Evolutionary conservation across 2,329 filamentous ascomycete species (phyloP).

Genomic region (Nothophaeocryptopus gaeumannii): DNA sequence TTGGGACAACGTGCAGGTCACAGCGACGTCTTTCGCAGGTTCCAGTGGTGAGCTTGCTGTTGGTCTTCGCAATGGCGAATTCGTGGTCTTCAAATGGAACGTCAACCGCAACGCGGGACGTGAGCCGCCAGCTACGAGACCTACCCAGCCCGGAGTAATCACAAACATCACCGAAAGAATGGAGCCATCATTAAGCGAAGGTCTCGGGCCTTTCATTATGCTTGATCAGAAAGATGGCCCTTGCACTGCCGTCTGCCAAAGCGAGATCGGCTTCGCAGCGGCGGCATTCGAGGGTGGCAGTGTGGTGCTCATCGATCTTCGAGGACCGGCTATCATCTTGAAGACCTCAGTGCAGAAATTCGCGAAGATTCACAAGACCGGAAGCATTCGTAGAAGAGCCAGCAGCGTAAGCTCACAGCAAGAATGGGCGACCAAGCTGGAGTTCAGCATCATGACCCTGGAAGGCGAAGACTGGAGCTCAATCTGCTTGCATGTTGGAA

Average conservation of each 20-base stretch:
- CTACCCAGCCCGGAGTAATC: constrained; percentile 51
- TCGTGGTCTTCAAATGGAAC: constrained; percentile 86
- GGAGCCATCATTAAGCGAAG: constrained; percentile 73
- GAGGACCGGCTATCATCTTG: constrained; percentile 81
- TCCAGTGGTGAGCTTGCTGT: constrained; percentile 79
- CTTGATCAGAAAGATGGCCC: constrained; percentile 81
- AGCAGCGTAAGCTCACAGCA: constrained; percentile 47
- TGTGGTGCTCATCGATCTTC: constrained; percentile 79
- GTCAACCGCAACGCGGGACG: constrained; percentile 69
- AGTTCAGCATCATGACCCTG: constrained; percentile 90
- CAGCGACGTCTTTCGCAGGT: constrained; percentile 75
- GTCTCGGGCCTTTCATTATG: constrained; percentile 73
- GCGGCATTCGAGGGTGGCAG: constrained; percentile 80
- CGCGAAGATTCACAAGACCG: constrained; percentile 69
- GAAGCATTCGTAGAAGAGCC: constrained; percentile 62
- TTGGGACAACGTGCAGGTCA: constrained; percentile 73
- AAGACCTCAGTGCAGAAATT: constrained; percentile 71
- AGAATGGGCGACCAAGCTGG: constrained; percentile 78
- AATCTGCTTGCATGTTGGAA: constrained; percentile 88
- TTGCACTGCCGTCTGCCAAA: constrained; percentile 75
- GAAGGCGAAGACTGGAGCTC: constrained; percentile 95
- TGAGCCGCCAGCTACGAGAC: constrained; percentile 54
- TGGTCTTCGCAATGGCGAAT: constrained; percentile 78
- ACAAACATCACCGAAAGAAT: constrained; percentile 71
- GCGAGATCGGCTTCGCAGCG: constrained; percentile 90